Evolutionary conservation across 371 early-diverging fungal species (phyloP).

Genomic region (Smittium mucronatum): DNA sequence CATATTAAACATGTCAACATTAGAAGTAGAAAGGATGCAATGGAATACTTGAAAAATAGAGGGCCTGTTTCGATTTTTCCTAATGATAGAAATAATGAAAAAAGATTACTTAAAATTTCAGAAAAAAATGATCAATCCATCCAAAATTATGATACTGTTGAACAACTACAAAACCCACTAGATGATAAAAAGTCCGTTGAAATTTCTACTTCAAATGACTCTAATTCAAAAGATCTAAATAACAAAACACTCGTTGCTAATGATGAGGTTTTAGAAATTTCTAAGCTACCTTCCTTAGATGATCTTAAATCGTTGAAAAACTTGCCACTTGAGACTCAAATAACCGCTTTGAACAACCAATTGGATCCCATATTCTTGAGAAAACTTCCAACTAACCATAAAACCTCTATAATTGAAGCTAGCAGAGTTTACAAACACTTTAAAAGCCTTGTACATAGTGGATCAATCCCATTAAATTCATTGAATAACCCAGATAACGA

Average conservation of each 20-base stretch:
- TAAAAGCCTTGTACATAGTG: slow-evolving; percentile 19
- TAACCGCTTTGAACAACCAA: neutral
- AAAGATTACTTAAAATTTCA: too few species aligned
- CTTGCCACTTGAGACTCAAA: neutral
- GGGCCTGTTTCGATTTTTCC: slow-evolving; percentile 17
- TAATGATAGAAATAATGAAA: too few species aligned
- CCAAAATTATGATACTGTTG: slow-evolving; percentile 7
- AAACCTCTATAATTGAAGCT: slow-evolving; percentile 33
- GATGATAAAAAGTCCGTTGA: too few species aligned
- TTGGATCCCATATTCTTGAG: slow-evolving; percentile 16
- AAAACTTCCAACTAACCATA: slow-evolving; percentile 31
- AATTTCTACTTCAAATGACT: too few species aligned
- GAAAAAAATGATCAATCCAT: neutral
- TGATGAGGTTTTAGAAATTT: slow-evolving; percentile 17
- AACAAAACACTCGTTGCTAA: too few species aligned
- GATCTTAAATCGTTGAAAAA: too few species aligned
- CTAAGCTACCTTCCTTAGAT: neutral
- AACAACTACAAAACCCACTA: slow-evolving; percentile 14
- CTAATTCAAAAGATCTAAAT: too few species aligned
- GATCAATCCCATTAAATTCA: slow-evolving; percentile 16
- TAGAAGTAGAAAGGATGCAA: slow-evolving; percentile 26
- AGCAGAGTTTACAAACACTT: slow-evolving; percentile 32
- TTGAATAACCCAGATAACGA: slow-evolving; percentile 28
- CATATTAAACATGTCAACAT: slow-evolving; percentile 24
- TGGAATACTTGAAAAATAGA: slow-evolving; percentile 24